Evolutionary conservation across 805 yeast genomes (phyloP).

Genomic region (Kuraishia molischiana): DNA sequence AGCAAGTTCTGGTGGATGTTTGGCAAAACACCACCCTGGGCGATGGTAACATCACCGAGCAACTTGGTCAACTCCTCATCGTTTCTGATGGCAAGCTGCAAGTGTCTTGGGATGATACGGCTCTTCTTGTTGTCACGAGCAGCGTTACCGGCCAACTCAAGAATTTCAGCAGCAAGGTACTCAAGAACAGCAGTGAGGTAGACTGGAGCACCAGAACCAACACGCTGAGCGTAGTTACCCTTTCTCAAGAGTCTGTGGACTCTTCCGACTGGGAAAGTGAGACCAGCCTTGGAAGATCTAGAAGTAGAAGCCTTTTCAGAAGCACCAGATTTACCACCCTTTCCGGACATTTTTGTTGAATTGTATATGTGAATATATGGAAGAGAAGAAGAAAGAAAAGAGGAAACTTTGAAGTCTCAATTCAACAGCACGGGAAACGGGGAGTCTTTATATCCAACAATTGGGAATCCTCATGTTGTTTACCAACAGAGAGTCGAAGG

Average conservation of each 20-base stretch:
- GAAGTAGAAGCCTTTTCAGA: slow-evolving; percentile 94
- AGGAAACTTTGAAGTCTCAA: no score
- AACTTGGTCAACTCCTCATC: slow-evolving; percentile 95
- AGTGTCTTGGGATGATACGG: slow-evolving; percentile 97
- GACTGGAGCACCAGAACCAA: slow-evolving; percentile 99
- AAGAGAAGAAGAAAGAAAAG: no score
- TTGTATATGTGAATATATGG: no score
- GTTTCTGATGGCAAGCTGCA: slow-evolving; percentile 94
- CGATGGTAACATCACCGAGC: slow-evolving; percentile 91
- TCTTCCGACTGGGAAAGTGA: slow-evolving; percentile 99
- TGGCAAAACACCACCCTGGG: slow-evolving; percentile 98
- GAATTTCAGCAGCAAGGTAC: slow-evolving; percentile 95
- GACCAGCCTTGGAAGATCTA: slow-evolving; percentile 97
- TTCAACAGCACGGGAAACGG: no score
- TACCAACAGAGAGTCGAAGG: no score
- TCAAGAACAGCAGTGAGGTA: slow-evolving; percentile 95
- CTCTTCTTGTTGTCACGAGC: slow-evolving; percentile 98
- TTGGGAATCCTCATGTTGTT: no score
- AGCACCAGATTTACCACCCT: slow-evolving; percentile 92
- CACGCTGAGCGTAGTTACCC: slow-evolving; percentile 97
- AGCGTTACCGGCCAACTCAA: slow-evolving; percentile 98
- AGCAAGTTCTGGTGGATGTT: slow-evolving; percentile 90
- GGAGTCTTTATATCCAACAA: no score
- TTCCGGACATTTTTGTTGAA: slow-evolving; percentile 54
- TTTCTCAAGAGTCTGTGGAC: slow-evolving; percentile 93